Base-by-base conservation (phyloP, 228 moss, liverwort and hornwort species). In the Sphagnum fallax region DNA sequence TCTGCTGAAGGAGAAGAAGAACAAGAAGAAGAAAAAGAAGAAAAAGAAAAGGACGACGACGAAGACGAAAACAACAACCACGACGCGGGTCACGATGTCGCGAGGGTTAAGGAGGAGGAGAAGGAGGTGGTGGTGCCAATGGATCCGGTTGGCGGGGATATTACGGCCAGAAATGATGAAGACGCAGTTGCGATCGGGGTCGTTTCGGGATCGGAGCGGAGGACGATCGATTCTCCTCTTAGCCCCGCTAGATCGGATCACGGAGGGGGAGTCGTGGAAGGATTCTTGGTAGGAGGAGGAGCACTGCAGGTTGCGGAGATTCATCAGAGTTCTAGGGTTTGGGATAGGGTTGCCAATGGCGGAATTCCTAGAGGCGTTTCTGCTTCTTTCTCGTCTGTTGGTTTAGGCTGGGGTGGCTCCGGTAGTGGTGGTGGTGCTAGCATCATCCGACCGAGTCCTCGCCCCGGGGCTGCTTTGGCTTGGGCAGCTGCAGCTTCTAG, bases 401-500 rank as follows among this genome's bases (percentile, higher is more conserved):
- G 58, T 10, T 49, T 63, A n/a, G 50, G 50, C 14, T 73, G 78
- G 63, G 65, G 64, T 50, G 47, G 66, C 8, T 53, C 67, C 18
- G 14, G 15, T 67, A 7, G n/a, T 62, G 16, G 15, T 16, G 62
- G 52, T 6, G 52, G 64, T 65, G 50, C 16, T 50, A 70, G 67
- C 8, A 76, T 69, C 32, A 57, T 47, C 61, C 81, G 75, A 62
- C 68, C 77, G 52, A 84, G 78, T 61, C 74, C 71, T 32, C 79
- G 87, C 63, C 91, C 91, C 16, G 91, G 91, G 53, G 87, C 83
- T 73, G 91, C 91, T 73, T 75, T 84, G 73, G 89, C 91, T 69
- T 82, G 82, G 65, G 91, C 91, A 32, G 87, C 88, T 63, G 91
- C 91, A 60, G 87, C 89, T 53, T 91, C 91, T 49, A 82, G 87